A percentile compares a stretch with the other conserved stretches of the same genome.
Evolutionary conservation across 352 stramenopile species (phyloP).

Genomic region (Phytophthora sojae): DNA sequence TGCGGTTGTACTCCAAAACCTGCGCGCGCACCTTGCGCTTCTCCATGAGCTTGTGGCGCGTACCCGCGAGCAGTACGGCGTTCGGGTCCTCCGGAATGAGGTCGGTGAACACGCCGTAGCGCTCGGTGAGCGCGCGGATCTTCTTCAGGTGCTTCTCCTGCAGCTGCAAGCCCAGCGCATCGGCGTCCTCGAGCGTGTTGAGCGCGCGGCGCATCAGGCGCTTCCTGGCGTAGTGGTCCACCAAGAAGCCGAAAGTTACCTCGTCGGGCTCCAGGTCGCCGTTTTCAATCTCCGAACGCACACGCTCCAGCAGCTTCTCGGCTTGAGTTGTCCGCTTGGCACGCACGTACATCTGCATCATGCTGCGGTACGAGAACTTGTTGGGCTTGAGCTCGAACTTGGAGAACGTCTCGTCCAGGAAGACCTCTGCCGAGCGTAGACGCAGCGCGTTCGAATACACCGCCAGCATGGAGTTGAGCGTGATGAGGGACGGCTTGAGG

Average conservation of each 20-base stretch:
- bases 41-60: slow-evolving; percentile 74
- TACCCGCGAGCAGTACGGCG: slow-evolving; percentile 66
- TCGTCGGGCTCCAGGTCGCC: slow-evolving; percentile 66
- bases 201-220: slow-evolving; percentile 67
- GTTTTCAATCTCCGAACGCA: slow-evolving; percentile 51
- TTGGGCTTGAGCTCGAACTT: slow-evolving; percentile 57
- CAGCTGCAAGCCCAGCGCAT: slow-evolving; percentile 57
- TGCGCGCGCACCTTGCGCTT: slow-evolving; percentile 81
- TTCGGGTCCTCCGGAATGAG: slow-evolving; percentile 82
- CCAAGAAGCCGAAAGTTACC: slow-evolving; percentile 70
- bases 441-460: slow-evolving; percentile 84
- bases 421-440: slow-evolving; percentile 58
- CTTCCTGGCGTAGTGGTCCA: slow-evolving; percentile 82
- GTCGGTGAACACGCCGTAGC: slow-evolving; percentile 78
- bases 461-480: slow-evolving; percentile 80
- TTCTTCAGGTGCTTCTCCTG: slow-evolving; percentile 79
- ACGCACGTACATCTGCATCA: slow-evolving; percentile 87
- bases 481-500: slow-evolving; percentile 52
- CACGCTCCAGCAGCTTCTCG: slow-evolving; percentile 53
- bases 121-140: slow-evolving; percentile 67
- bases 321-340: slow-evolving; percentile 67
- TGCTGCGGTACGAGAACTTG: slow-evolving; percentile 71
- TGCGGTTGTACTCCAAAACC: slow-evolving; percentile 76
- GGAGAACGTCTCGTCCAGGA: slow-evolving; percentile 55
- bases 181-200: slow-evolving; percentile 68